Evolutionary conservation across 2,329 filamentous ascomycete species (phyloP), one percentile per base, ranked within the genome.

Genomic region (Aspergillus brasiliensis): DNA sequence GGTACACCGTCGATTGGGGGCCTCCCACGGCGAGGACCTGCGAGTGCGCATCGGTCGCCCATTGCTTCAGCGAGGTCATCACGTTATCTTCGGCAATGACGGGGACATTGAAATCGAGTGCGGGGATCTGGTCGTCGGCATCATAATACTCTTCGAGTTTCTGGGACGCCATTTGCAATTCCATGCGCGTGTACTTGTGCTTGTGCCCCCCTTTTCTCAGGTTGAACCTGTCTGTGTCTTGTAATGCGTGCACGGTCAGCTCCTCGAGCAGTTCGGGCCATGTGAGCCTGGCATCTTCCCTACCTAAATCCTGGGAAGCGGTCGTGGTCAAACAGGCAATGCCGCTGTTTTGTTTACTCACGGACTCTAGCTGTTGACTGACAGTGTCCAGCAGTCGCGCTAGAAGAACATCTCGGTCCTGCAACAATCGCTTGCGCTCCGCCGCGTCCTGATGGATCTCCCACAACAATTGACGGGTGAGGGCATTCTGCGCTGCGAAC

Each of bases 121-220:
- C 67, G 44, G 67, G 60, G 11, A 73, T 67, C 44, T 77, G 74
- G 57, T 77, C 72, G 27, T 74, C 70, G 47, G 66, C 69, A 47
- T 75, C 68, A 59, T 76, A 77, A 51, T 70, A 76, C 19, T 69
- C 68, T 54, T 77, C 71, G 1, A 77, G 67, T 42, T 76, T 70
- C 37, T 68, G 71, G 15, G 75, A 76, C 37, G 71, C 71, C 34
- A 67, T 65, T 51, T 75, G 74, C 5, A 77, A 62, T 53, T 74
- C 71, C 19, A 73, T 59, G 13, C 71, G 70, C 10, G 69, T 70
- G 25, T 75, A 69, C 34, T 73, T 74, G 52, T 73, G 74, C 48
- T 72, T 75, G 34, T 71, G 69, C n/a, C 68, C 69, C 23, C 68
- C 71, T 65, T 31, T 40, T 21, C 19, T 34, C 52, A 44, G 71